Conservation (phyloP, 2,329 filamentous ascomycete genomes). For the Periglandula ipomoeae region DNA sequence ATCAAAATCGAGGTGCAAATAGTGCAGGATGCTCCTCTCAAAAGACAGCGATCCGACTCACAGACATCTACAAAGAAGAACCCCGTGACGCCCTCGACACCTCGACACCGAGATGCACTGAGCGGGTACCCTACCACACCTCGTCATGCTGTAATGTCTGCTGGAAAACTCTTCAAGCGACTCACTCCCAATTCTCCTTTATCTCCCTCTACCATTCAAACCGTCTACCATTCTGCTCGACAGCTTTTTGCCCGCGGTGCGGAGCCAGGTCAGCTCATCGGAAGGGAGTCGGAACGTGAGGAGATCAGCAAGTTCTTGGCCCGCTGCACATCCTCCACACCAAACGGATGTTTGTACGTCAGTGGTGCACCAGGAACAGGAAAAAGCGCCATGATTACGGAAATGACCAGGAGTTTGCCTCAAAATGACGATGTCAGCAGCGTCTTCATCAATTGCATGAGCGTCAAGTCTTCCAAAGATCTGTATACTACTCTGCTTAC, state of each 20-base stretch:
- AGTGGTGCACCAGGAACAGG: constrained; percentile 94
- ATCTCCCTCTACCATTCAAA: constrained; percentile 59
- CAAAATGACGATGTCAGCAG: constrained; percentile 49
- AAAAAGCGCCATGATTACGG: constrained; percentile 87
- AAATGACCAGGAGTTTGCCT: constrained; percentile 57
- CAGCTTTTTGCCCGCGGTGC: constrained; percentile 79
- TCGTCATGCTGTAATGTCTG: constrained; percentile 71
- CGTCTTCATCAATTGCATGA: constrained; percentile 93
- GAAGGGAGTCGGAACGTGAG: constrained; percentile 59
- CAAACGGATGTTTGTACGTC: constrained; percentile 81
- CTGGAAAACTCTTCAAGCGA: constrained; percentile 66
- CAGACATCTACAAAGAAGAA: constrained; percentile 29
- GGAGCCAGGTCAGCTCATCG: constrained; percentile 65
- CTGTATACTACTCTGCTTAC: constrained; percentile 73
- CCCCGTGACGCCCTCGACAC: constrained; percentile 61
- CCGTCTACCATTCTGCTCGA: constrained; percentile 78
- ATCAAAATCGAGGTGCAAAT: constrained; percentile 35
- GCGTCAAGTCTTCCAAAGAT: constrained; percentile 79
- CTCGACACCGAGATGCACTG: constrained; percentile 71
- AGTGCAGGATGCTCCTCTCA: constrained; percentile 22
- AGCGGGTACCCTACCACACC: constrained; percentile 67
- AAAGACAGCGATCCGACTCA: constrained; percentile 19
- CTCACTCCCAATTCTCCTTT: constrained; percentile 67
- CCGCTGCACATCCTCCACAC: constrained; percentile 47
- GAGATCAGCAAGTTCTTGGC: constrained; percentile 63